phyloP scores from a whole-genome alignment of 2,329 filamentous ascomycete species.

The Curvularia verruculosa region DNA sequence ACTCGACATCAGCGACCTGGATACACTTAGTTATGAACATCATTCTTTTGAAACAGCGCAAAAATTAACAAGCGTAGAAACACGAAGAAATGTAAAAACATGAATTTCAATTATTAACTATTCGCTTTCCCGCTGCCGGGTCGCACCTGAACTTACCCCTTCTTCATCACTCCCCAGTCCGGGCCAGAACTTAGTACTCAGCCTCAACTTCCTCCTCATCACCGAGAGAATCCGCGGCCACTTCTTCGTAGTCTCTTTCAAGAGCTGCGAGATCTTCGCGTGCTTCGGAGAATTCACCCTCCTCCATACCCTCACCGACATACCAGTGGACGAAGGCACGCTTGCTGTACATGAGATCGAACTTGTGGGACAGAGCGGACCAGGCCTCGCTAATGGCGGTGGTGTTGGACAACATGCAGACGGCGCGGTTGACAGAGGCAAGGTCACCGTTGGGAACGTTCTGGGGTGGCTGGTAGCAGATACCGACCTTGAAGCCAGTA shows the following conservation, averaged over 20 bases:
- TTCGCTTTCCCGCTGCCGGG: no score
- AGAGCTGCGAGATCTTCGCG: slow-evolving; percentile 97
- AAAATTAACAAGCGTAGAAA: no score
- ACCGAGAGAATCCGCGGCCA: slow-evolving; percentile 91
- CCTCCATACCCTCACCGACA: slow-evolving; percentile 99
- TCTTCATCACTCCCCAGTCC: no score
- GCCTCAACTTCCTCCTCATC: slow-evolving; percentile 85
- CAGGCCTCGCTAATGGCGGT: slow-evolving; percentile 98
- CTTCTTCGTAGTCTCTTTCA: slow-evolving; percentile 96
- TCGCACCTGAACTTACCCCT: no score
- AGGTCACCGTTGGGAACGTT: slow-evolving; percentile 96
- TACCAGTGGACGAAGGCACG: slow-evolving; percentile 99
- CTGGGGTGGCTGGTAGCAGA: slow-evolving; percentile 98
- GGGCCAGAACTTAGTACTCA: slow-evolving; percentile 73
- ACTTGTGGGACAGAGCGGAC: slow-evolving; percentile 95
- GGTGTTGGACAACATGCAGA: slow-evolving; percentile 99
- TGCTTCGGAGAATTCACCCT: slow-evolving; percentile 99
- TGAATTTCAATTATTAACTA: slow-evolving; percentile 20
- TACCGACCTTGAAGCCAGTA: slow-evolving; percentile 99
- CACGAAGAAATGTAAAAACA: no score
- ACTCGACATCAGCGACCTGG: no score
- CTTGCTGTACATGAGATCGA: slow-evolving; percentile 99
- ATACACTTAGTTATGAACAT: no score
- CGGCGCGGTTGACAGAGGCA: slow-evolving; percentile 96
- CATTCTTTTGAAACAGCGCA: no score